Base-by-base conservation (phyloP, 2,329 filamentous ascomycete species). In the Ophiostoma sp. region DNA sequence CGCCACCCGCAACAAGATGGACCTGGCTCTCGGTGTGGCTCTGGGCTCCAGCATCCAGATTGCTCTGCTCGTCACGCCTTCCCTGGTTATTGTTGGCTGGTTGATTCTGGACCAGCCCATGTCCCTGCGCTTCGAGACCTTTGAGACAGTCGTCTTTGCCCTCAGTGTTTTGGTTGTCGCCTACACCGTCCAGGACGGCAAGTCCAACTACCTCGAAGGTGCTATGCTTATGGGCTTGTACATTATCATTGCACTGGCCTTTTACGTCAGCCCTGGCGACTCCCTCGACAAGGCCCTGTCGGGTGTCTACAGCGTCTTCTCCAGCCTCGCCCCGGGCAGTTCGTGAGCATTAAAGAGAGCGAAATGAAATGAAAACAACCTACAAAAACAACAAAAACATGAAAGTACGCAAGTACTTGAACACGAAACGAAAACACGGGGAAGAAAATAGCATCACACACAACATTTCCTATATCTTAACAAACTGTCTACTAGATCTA, bases 31-130 rank as follows among this genome's bases (percentile, higher is more conserved):
- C 84, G 91, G 92, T 57, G 92, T 95, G 69, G 93, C 93, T 36
- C 92, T 95, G 78, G 93, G 93, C 63, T 93, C 91, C 74, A 93
- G 91, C 80, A 90, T 95, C 80, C 93, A 95, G 82, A 95, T 95
- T 78, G 92, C 93, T 28, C 85, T 95, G 63, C 90, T 94, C 61
- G 92, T 95, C 66, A 95, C 93, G 0, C 93, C 93, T 0, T 91
- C 92, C 82, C 85, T 95, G 71, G 93, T 95, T 71, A 90, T 95
- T 76, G 85, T 95, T 50, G 93, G 92, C 75, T 95, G 93, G 93
- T 87, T 90, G 74, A 90, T 92, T 77, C 89, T 93, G 82, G 87
- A 87, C 71, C 84, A 89, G 76, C 87, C 89, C 31, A 94, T 94
- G 92, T 92, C 91, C 7, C 86, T 95, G 57, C 91, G 92, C 79